phyloP scores from a whole-genome alignment of 257 asterid genomes.

The Rubia yunnanensis region DNA sequence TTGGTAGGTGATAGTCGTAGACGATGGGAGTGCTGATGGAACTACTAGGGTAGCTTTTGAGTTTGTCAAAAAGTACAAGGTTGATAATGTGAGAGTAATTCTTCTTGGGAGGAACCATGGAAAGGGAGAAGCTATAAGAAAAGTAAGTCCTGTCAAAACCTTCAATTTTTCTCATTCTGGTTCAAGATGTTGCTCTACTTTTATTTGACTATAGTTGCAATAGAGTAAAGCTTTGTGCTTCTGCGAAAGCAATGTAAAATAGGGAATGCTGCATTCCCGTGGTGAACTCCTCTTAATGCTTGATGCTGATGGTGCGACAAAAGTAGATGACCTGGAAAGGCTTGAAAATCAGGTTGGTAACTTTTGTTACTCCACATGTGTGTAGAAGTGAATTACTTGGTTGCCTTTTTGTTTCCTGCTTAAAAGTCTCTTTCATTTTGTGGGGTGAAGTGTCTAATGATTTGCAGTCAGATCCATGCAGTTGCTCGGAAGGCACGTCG shows the following conservation, averaged over 20 bases:
- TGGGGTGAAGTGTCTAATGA: conserved; percentile 24
- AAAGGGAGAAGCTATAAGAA: conserved; percentile 98
- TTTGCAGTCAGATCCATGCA: conserved; percentile 67
- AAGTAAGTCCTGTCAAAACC: conserved; percentile 56
- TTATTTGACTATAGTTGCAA: conserved; percentile 12
- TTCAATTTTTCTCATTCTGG: conserved; percentile 10
- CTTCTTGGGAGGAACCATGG: conserved; percentile 96
- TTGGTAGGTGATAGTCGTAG: conserved; percentile 76
- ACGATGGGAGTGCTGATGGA: conserved; percentile 92
- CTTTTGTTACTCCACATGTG: conserved; percentile 8
- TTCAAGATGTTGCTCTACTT: conserved; percentile 6
- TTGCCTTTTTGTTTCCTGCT: not conserved
- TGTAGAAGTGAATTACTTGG: not conserved
- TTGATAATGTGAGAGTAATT: conserved; percentile 74
- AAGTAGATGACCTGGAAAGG: conserved; percentile 80
- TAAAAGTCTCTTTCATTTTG: not conserved
- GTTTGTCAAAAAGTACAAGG: conserved; percentile 69
- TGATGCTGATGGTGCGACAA: conserved; percentile 99
- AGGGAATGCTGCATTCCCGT: conserved; percentile 99
- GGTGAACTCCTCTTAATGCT: conserved; percentile 95
- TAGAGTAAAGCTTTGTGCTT: conserved; percentile 55
- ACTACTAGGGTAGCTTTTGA: conserved; percentile 83
- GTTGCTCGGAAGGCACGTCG: conserved; percentile 51
- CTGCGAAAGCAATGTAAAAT: conserved; percentile 73
- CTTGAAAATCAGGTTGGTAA: conserved; percentile 89